Conservation (phyloP, 768 basidiomycete species). For the Leccinum aurantiacum region DNA sequence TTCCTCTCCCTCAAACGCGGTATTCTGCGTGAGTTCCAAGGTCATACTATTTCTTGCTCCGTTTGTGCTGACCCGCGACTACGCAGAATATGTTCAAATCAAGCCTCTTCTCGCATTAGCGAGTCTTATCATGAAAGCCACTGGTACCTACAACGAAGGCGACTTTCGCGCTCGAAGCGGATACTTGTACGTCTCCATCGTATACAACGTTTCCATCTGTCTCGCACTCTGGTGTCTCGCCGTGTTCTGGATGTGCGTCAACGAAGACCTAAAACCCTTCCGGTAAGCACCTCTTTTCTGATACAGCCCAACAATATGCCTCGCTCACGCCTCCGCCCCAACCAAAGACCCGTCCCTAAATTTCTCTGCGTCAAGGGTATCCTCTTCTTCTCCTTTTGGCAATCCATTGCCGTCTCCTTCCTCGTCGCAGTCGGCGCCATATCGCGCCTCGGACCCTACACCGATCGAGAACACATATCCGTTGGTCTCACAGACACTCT, state of each 20-base stretch:
- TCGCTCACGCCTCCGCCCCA: background rate
- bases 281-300: slow-evolving; percentile 44
- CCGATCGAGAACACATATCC: slow-evolving; percentile 85
- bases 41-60: slow-evolving; percentile 2
- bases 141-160: slow-evolving; percentile 88
- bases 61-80: background rate
- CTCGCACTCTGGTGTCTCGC: slow-evolving; percentile 87
- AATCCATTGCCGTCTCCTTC: slow-evolving; percentile 80
- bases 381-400: slow-evolving; percentile 99
- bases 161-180: slow-evolving; percentile 81
- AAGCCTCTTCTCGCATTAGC: slow-evolving; percentile 87
- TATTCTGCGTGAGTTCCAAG: slow-evolving; percentile 67
- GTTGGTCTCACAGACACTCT: slow-evolving; percentile 87
- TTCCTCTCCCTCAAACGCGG: slow-evolving; percentile 94
- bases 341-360: slow-evolving; percentile 81
- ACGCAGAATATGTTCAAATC: slow-evolving; percentile 91
- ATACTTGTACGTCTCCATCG: slow-evolving; percentile 85
- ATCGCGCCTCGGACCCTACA: slow-evolving; percentile 80
- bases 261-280: slow-evolving; percentile 86
- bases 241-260: slow-evolving; percentile 95
- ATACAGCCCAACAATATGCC: background rate
- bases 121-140: slow-evolving; percentile 83
- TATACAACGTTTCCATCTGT: slow-evolving; percentile 83
- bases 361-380: slow-evolving; percentile 99
- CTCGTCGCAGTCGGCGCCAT: slow-evolving; percentile 84